Evolutionary conservation across 2,329 filamentous ascomycete genomes (phyloP), one percentile per base, ranked within the genome.

Genomic region (Penicillium sp.): DNA sequence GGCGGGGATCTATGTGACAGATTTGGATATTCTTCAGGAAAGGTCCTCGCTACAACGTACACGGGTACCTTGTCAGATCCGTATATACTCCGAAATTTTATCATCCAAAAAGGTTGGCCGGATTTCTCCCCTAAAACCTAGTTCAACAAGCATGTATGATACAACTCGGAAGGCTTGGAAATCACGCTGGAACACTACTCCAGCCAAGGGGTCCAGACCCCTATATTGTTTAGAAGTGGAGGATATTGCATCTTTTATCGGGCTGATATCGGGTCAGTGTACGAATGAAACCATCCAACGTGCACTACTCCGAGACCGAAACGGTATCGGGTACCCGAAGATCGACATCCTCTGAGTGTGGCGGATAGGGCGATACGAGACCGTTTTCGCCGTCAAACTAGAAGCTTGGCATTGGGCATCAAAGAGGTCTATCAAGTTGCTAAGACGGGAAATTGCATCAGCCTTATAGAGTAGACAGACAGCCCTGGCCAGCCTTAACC

Each of bases 331-430:
- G 22, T 42, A 42, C 22, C 44, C 45, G 45, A 50, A 3, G 35
- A 14, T 35, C 30, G 45, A 38, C 26, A 50, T 28, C 8, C 10
- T 48, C n/a, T 28, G 17, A 17, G 33, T n/a, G 25, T 28, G 25
- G 14, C 31, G 31, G 31, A 16, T 35, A 35, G 31, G 31, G 16
- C 16, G 31, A 35, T 40, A 40, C 3, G 12, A 25, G 37, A 25
- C 19, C 12, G 5, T 38, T 35, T n/a, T 48, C 19, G 17, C 19
- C 8, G 25, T 47, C 10, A 14, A 26, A n/a, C 10, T 9, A 16
- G 17, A 40, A 26, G 5, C 38, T 55, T 55, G 46, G 33, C 40
- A 26, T 55, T 43, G 41, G 52, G 33, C 52, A 55, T 50, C 46
- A 50, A 50, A 16, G 52, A 44, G 25, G 16, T 42, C 17, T 16